Evolutionary conservation across 148 eudicot species (phyloP).

Genomic region (Cornus kousa): DNA sequence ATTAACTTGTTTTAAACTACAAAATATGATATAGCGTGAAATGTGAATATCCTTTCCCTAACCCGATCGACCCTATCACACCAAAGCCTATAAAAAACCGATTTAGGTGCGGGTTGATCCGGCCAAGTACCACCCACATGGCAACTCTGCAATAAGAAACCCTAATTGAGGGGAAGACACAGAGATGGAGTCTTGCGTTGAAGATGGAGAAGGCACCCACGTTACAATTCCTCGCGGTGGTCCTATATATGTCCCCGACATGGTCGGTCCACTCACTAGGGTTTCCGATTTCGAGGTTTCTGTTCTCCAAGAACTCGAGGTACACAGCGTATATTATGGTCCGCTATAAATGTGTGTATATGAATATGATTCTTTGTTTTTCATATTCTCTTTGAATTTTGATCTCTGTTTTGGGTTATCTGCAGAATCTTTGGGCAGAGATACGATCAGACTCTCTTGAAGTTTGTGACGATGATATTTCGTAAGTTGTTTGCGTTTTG

Average conservation of each 20-base stretch:
- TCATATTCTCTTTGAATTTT: neutral
- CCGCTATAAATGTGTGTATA: neutral
- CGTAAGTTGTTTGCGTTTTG: slow-evolving; percentile 31
- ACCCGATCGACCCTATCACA: too few species aligned
- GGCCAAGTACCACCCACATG: too few species aligned
- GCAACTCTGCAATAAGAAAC: too few species aligned
- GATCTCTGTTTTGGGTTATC: too few species aligned
- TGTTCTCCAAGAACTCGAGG: slow-evolving; percentile 49
- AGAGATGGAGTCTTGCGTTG: neutral
- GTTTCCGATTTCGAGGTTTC: slow-evolving; percentile 44
- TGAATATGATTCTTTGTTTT: neutral
- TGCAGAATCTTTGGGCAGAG: slow-evolving; percentile 51
- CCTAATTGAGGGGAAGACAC: too few species aligned
- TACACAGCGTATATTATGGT: neutral
- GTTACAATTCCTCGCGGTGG: slow-evolving; percentile 75
- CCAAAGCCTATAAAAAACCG: too few species aligned
- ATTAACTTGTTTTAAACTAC: too few species aligned
- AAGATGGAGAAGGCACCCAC: slow-evolving; percentile 29
- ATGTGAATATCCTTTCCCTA: too few species aligned
- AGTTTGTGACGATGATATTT: slow-evolving; percentile 40
- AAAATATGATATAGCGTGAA: too few species aligned
- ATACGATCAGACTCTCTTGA: slow-evolving; percentile 24
- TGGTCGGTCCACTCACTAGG: slow-evolving; percentile 56
- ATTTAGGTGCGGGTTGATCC: too few species aligned
- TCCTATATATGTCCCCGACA: slow-evolving; percentile 62